Percentiles rank a stretch among this genome's conserved stretches.
Evolutionary conservation across 202 grass and related monocot genomes (phyloP).

Genomic region (Cymbopogon flexuosus): DNA sequence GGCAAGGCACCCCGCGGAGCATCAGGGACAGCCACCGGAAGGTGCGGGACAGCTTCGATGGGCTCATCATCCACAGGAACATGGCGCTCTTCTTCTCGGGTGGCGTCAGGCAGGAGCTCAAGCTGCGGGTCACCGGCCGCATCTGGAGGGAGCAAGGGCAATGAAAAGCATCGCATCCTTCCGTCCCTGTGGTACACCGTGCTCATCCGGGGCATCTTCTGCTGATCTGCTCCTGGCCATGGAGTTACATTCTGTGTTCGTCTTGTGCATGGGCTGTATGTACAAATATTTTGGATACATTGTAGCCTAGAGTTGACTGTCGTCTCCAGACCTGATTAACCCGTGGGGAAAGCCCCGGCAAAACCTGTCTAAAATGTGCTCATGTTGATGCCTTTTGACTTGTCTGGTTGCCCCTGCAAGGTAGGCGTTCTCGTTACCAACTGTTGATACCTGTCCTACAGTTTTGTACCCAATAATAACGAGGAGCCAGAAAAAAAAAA

Average conservation of each 20-base stretch:
- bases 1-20: slow-evolving; percentile 74
- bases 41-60: slow-evolving; percentile 77
- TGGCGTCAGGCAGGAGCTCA: slow-evolving; percentile 60
- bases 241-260: background rate
- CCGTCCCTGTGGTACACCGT: background rate
- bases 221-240: background rate
- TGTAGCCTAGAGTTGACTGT: background rate
- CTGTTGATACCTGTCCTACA: background rate
- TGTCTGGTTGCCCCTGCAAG: background rate
- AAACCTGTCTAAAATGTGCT: background rate
- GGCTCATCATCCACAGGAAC: slow-evolving; percentile 77
- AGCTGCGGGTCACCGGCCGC: slow-evolving; percentile 71
- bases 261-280: slow-evolving; percentile 20
- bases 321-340: slow-evolving; percentile 10
- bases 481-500: no score
- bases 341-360: background rate
- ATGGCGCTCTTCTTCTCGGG: slow-evolving; percentile 77
- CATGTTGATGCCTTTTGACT: background rate
- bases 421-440: background rate
- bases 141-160: slow-evolving; percentile 79
- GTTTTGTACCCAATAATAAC: background rate
- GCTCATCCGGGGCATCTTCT: background rate
- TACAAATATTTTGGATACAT: slow-evolving; percentile 29
- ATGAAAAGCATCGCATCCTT: background rate
- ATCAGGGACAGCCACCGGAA: slow-evolving; percentile 76